Conservation (phyloP, 2,329 filamentous ascomycete species). For the Pseudogymnoascus sp. region DNA sequence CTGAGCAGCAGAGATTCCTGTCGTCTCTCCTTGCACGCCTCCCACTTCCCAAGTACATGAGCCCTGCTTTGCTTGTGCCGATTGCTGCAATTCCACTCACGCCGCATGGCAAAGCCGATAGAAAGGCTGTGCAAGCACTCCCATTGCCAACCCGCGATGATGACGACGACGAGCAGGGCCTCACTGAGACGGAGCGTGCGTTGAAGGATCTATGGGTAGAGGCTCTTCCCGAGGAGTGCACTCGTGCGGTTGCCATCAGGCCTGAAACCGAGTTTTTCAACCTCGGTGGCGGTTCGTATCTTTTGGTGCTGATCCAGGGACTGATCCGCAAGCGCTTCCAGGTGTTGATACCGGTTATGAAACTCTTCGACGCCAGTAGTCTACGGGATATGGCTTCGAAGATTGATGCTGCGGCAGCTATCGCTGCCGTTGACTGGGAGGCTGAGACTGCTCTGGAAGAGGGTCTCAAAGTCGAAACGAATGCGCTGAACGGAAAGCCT, state of each 20-base stretch:
- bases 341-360: slow-evolving; percentile 14
- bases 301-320: slow-evolving; percentile 24
- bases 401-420: too few relatives aligned
- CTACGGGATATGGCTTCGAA: too few relatives aligned
- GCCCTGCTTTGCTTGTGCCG: too few relatives aligned
- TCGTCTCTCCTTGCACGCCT: neutral
- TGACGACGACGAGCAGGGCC: slow-evolving; percentile 10
- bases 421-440: too few relatives aligned
- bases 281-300: slow-evolving; percentile 30
- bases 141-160: neutral
- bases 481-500: too few relatives aligned
- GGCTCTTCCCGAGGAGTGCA: slow-evolving; percentile 12
- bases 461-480: too few relatives aligned
- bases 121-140: too few relatives aligned
- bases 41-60: neutral
- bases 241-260: slow-evolving; percentile 8
- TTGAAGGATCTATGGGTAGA: slow-evolving; percentile 20
- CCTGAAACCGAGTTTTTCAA: slow-evolving; percentile 25
- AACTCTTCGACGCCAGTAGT: neutral
- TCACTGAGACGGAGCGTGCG: slow-evolving; percentile 23
- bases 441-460: too few relatives aligned
- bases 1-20: neutral
- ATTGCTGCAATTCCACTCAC: too few relatives aligned
- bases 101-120: too few relatives aligned
- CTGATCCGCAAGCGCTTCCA: slow-evolving; percentile 18